Base-by-base conservation (phyloP, 768 basidiomycete genomes). In the Kwoniella sp. region DNA sequence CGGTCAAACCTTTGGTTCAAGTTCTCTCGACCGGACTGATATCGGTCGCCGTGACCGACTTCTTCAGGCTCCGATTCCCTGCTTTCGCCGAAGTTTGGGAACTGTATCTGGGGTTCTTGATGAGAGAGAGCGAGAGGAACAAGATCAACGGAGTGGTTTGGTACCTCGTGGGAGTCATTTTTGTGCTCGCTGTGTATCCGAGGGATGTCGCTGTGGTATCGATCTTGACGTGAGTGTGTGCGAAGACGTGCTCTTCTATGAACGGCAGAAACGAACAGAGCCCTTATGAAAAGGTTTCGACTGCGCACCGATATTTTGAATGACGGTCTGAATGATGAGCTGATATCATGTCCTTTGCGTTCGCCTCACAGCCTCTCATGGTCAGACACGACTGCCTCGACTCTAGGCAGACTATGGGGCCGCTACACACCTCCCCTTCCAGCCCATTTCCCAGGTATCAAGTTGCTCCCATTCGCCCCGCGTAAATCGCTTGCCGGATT, bases 341-440 rank as follows among this genome's bases (percentile, higher is more conserved):
- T 45, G 9, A 58, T 58, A 5, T 47, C 25, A 13, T 34, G 13
- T 4, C 31, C 22, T 23, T 25, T 25, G n/a, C 26, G 9, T 41
- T 38, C 37, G 20, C 50, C 53, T 47, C 22, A 34, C 73, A 95
- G 93, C 67, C 87, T 96, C 54, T 93, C 92, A 31, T 96, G 93
- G 93, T 93, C 92, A 0, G 93, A 96, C 80, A 95, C 93, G 1
- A 88, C 92, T 20, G 93, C 93, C 4, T 95, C 93, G 11, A 94
- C 91, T 13, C 83, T 95, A 69, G 93, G 93, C 50, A 87, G 93
- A n/a, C 83, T 92, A 34, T 92, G 86, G 78, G 91, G 92, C 45
- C 82, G 83, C n/a, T 81, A 82, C 52, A 91, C 92, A 0, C 85
- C 86, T 0, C 85, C 82, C 4, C 85, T 90, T 3, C 89, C 89